phyloP scores from a whole-genome alignment of 352 stramenopile species.

The Phytophthora gonapodyides region DNA sequence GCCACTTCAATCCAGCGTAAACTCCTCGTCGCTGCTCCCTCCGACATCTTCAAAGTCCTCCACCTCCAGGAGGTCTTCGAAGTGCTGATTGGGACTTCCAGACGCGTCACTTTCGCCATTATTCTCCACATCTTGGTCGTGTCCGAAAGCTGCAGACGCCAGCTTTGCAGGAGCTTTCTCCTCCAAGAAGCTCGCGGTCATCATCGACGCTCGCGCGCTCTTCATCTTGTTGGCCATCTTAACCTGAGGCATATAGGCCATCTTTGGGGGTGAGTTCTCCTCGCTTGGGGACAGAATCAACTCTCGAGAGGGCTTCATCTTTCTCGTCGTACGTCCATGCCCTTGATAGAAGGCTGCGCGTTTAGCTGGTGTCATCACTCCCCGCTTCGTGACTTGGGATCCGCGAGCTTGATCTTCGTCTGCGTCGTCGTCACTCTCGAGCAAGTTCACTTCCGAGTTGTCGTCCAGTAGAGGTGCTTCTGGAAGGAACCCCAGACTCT shows the following conservation, averaged over 20 bases:
- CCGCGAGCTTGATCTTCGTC: neutral
- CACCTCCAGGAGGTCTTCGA: constrained; percentile 18
- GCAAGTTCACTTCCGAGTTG: neutral
- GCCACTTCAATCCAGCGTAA: constrained; percentile 10
- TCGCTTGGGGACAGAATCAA: constrained; percentile 1
- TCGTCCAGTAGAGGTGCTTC: neutral
- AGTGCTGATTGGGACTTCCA: constrained; percentile 24
- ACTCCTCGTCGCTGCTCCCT: constrained; percentile 30
- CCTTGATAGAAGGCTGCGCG: neutral
- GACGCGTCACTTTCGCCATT: constrained; percentile 1
- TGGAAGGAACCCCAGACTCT: constrained; percentile 4
- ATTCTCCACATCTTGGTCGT: no score
- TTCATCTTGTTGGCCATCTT: constrained; percentile 32
- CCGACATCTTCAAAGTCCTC: constrained; percentile 26
- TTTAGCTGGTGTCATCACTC: constrained; percentile 20
- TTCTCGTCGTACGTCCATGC: no score
- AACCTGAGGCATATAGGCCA: neutral
- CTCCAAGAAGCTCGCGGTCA: constrained; percentile 10
- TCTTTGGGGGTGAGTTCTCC: constrained; percentile 2
- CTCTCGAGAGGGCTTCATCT: no score
- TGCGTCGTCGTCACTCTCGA: neutral
- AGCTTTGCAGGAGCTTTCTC: constrained; percentile 12
- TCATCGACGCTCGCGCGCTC: constrained; percentile 13
- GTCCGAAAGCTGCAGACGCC: neutral
- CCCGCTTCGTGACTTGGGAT: neutral